Conservation (phyloP, 1,139 yeast species). For the Pichia sp. region DNA sequence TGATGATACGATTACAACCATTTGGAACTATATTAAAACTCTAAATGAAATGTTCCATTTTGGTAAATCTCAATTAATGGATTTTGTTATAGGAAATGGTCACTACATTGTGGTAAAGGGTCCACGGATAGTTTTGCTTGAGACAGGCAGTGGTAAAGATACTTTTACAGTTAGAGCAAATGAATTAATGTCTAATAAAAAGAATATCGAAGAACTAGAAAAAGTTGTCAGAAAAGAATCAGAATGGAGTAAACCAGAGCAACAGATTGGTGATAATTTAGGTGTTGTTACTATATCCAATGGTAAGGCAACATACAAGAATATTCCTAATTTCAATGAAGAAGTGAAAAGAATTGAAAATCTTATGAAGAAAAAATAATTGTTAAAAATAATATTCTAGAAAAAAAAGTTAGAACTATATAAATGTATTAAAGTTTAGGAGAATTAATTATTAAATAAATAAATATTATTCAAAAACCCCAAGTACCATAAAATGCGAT, state of each 20-base stretch:
- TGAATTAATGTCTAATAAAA: neutral
- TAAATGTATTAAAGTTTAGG: no score
- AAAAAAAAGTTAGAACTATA: neutral
- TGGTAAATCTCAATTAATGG: neutral
- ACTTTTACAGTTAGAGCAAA: slow-evolving; percentile 11
- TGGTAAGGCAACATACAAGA: slow-evolving; percentile 38
- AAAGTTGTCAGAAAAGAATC: slow-evolving; percentile 25
- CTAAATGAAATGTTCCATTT: neutral
- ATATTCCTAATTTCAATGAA: slow-evolving; percentile 38
- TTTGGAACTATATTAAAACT: neutral
- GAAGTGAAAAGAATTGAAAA: slow-evolving; percentile 33
- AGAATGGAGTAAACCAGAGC: slow-evolving; percentile 20
- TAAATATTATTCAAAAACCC: no score
- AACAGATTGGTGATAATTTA: slow-evolving; percentile 35
- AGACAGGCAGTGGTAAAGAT: slow-evolving; percentile 30
- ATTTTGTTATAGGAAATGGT: slow-evolving; percentile 27
- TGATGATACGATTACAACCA: neutral
- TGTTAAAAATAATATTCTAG: neutral
- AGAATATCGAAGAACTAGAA: slow-evolving; percentile 15
- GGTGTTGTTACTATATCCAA: slow-evolving; percentile 40
- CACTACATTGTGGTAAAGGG: slow-evolving; percentile 46
- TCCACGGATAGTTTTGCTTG: slow-evolving; percentile 49
- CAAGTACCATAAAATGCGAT: no score
- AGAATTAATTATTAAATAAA: no score
- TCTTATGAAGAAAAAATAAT: slow-evolving; percentile 6